phyloP scores from a whole-genome alignment of 768 basidiomycete species.

The Suillus subaureus region DNA sequence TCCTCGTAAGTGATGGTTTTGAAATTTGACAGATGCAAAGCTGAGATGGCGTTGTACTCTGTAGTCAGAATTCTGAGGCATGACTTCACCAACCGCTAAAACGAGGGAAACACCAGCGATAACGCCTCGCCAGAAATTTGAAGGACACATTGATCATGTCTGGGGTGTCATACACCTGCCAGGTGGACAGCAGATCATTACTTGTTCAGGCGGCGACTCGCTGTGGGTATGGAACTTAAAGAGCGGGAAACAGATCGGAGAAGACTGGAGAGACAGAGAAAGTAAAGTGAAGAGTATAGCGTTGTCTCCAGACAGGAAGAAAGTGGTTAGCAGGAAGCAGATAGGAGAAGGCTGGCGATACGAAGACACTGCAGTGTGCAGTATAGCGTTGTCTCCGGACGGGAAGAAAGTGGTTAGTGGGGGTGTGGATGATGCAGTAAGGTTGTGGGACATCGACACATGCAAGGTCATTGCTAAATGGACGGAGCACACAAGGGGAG shows the following conservation, averaged over 20 bases:
- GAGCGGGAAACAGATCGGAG: not conserved
- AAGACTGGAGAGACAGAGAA: not conserved
- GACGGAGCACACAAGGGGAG: not conserved
- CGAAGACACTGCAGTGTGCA: fast-evolving
- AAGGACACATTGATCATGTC: not conserved
- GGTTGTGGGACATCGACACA: not conserved
- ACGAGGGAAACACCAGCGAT: not conserved
- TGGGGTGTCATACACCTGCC: not conserved
- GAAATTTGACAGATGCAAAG: not conserved
- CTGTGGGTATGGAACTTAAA: not conserved
- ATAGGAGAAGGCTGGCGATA: not conserved
- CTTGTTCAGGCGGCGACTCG: not conserved
- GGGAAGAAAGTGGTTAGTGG: not conserved
- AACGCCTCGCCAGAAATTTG: not conserved
- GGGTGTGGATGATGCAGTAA: not conserved
- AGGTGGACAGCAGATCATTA: not conserved
- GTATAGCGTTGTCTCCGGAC: constrained; percentile 19
- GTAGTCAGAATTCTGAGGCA: not conserved
- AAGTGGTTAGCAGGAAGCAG: not conserved
- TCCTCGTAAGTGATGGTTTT: not conserved
- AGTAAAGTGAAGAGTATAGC: not conserved
- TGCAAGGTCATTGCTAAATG: not conserved
- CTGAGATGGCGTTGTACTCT: not conserved
- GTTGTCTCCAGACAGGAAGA: not conserved
- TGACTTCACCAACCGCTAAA: not conserved